These are phyloP conservation scores for Pseudopithomyces chartarum DNA, from an alignment of 2,329 filamentous ascomycete genomes.

Conservation along the genomic window DNA sequence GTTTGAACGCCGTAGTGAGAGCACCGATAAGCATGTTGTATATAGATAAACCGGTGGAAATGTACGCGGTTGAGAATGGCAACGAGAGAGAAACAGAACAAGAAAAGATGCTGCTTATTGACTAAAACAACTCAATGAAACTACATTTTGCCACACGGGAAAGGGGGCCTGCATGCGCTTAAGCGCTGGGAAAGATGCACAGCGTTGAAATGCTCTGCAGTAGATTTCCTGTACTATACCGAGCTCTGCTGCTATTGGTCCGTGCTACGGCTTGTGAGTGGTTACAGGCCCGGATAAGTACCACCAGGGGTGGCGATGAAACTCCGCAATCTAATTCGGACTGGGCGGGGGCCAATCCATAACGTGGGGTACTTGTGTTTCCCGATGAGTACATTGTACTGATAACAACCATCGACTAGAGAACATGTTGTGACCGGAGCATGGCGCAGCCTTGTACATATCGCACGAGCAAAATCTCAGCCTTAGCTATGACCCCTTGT, in stretches of 20 bases:
- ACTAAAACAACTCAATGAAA: too few relatives aligned
- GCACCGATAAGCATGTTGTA: neutral
- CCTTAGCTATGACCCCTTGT: too few relatives aligned
- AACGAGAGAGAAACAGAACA: neutral
- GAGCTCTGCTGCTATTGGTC: neutral
- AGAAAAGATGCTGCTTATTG: neutral
- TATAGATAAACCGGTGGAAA: neutral
- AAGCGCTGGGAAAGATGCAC: neutral
- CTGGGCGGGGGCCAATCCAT: neutral
- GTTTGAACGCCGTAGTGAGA: neutral
- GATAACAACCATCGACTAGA: too few relatives aligned
- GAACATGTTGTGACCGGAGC: too few relatives aligned
- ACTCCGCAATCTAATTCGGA: neutral
- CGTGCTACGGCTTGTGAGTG: neutral
- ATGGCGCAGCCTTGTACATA: too few relatives aligned
- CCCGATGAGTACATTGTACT: neutral
- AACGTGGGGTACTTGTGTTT: neutral
- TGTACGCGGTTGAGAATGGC: neutral
- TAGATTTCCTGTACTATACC: neutral
- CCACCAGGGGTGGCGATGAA: neutral
- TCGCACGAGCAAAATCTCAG: too few relatives aligned
- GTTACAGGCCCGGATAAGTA: neutral
- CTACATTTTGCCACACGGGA: neutral
- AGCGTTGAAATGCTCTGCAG: neutral
- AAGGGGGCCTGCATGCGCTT: neutral